These are phyloP conservation scores for Biscutella laevigata DNA, from an alignment of 441 rosid species.

Conservation along the genomic window DNA sequence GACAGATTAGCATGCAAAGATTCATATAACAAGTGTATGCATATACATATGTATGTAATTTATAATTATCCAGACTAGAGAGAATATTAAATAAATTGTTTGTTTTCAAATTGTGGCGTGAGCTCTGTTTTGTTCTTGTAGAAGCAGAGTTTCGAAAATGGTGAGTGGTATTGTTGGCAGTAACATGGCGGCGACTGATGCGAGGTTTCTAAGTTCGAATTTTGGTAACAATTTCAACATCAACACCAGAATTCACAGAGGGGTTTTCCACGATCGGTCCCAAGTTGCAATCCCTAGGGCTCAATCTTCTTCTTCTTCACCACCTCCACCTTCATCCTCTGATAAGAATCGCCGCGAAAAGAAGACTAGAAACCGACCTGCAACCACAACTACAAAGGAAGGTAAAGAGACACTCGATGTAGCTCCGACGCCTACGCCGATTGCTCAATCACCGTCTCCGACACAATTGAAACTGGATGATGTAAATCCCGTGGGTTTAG, in stretches of 20 bases:
- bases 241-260: constrained; percentile 23
- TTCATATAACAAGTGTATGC: constrained; percentile 8
- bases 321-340: constrained; percentile 22
- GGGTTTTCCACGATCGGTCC: constrained; percentile 21
- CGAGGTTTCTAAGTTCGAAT: constrained; percentile 27
- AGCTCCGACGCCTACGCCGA: constrained; percentile 5
- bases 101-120: not conserved
- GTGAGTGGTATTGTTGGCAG: constrained; percentile 21
- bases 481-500: constrained; percentile 85
- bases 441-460: constrained; percentile 29
- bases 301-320: constrained; percentile 26
- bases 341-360: constrained; percentile 23
- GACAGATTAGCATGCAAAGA: constrained; percentile 22
- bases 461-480: constrained; percentile 54
- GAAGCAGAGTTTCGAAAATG: constrained; percentile 19
- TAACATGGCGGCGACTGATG: constrained; percentile 28
- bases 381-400: constrained; percentile 20
- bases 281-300: constrained; percentile 31
- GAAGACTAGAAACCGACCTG: constrained; percentile 12
- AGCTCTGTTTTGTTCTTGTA: constrained; percentile 17
- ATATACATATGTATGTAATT: not conserved
- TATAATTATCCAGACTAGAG: constrained; percentile 20
- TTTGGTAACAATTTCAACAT: constrained; percentile 24
- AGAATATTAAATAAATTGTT: not conserved
- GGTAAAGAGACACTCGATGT: constrained; percentile 22